These are phyloP conservation scores for Ensete ventricosum DNA, from an alignment of 176 grass and related monocot species.

Conservation along the genomic window DNA sequence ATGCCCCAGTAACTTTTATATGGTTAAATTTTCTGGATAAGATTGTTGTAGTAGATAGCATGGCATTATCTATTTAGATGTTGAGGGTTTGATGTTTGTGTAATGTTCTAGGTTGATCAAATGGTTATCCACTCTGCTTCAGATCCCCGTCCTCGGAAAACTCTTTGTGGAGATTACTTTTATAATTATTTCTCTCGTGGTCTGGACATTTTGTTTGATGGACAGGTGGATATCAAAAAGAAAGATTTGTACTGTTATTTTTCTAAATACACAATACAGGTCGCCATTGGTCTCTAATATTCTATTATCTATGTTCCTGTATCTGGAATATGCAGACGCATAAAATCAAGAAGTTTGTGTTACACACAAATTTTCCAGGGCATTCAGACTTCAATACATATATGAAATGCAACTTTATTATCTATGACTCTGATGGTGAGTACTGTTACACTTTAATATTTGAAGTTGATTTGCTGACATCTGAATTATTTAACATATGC, in stretches of 20 bases:
- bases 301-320: background rate
- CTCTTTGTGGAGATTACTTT: constrained; percentile 85
- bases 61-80: too few relatives aligned
- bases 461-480: background rate
- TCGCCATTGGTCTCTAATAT: background rate
- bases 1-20: too few relatives aligned
- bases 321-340: constrained; percentile 53
- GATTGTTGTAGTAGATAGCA: too few relatives aligned
- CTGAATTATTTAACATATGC: constrained; percentile 14
- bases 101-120: constrained; percentile 65
- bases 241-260: too few relatives aligned
- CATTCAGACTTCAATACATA: constrained; percentile 96
- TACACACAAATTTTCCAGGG: constrained; percentile 89
- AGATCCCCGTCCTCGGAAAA: constrained; percentile 64
- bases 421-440: constrained; percentile 71
- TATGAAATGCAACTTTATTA: constrained; percentile 96
- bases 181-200: constrained; percentile 95
- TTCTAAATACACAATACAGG: too few relatives aligned
- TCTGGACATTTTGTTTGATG: constrained; percentile 95
- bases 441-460: constrained; percentile 11
- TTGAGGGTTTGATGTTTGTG: background rate
- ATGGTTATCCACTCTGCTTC: constrained; percentile 98
- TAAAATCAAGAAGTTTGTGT: constrained; percentile 96
- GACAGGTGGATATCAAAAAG: constrained; percentile 41
- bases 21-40: too few relatives aligned